A percentile compares a stretch with the other conserved stretches of the same genome.
Evolutionary conservation across 371 early-diverging fungal genomes (phyloP).

Genomic region (Amoeboradix gromovi): DNA sequence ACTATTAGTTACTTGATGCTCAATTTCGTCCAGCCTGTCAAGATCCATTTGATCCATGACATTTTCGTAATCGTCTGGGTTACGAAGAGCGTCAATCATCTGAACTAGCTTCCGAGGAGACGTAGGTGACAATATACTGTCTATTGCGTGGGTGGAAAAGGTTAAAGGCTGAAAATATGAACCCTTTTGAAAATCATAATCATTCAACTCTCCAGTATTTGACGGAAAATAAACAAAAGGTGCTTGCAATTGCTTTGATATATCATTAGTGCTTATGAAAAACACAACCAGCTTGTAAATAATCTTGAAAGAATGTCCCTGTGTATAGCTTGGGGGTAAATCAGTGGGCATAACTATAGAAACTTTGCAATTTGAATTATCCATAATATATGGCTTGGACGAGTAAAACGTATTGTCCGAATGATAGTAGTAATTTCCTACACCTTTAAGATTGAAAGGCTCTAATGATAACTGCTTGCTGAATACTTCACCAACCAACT

Average conservation of each 20-base stretch:
- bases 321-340: background rate
- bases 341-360: background rate
- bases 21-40: background rate
- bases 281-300: background rate
- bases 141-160: background rate
- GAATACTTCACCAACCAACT: background rate
- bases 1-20: background rate
- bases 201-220: background rate
- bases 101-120: background rate
- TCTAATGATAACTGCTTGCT: background rate
- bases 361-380: background rate
- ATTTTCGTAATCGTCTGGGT: background rate
- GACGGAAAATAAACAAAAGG: background rate
- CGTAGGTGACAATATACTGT: background rate
- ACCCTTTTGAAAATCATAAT: background rate
- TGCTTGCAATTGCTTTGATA: background rate
- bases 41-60: background rate
- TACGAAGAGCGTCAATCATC: background rate
- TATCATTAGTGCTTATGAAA: background rate
- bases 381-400: background rate
- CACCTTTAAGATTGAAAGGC: background rate
- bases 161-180: background rate
- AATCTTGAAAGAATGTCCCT: background rate
- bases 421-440: background rate
- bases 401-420: background rate